phyloP scores from a whole-genome alignment of 441 rosid genomes.

The Populus hybrid region DNA sequence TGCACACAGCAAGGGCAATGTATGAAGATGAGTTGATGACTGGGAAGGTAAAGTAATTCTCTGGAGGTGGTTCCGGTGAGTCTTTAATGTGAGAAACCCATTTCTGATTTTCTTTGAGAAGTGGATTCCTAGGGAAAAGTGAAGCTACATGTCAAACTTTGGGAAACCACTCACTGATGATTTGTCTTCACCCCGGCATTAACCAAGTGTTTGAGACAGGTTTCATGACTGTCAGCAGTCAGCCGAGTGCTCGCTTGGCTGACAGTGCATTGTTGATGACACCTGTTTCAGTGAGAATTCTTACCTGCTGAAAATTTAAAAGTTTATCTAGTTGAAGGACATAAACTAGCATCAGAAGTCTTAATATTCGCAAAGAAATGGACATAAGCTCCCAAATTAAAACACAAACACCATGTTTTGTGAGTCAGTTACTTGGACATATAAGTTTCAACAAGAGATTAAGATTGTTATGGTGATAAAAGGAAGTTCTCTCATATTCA shows the following conservation, averaged over 20 bases:
- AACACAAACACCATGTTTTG: too few species aligned
- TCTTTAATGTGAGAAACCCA: conserved; percentile 65
- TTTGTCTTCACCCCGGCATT: conserved; percentile 21
- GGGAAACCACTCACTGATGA: conserved; percentile 51
- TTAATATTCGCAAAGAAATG: too few species aligned
- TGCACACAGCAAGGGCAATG: conserved; percentile 54
- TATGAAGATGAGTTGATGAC: conserved; percentile 61
- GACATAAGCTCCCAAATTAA: too few species aligned
- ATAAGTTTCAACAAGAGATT: too few species aligned
- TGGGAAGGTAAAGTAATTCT: conserved; percentile 69
- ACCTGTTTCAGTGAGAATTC: conserved; percentile 46
- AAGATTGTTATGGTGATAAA: too few species aligned
- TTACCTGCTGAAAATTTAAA: conserved; percentile 36
- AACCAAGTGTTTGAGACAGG: conserved; percentile 52
- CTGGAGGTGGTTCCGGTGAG: conserved; percentile 67
- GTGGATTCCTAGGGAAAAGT: conserved; percentile 60
- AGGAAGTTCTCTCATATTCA: too few species aligned
- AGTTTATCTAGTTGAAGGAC: too few species aligned
- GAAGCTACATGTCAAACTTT: conserved; percentile 71
- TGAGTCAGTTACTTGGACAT: too few species aligned
- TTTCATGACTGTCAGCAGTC: conserved; percentile 66
- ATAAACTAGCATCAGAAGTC: too few species aligned
- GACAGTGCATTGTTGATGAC: conserved; percentile 61
- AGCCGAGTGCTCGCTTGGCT: conserved; percentile 35
- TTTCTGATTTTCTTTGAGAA: conserved; percentile 48